A percentile compares a stretch with the other conserved stretches of the same genome.
These are phyloP conservation scores for Scutellaria minor DNA, from an alignment of 257 asterid genomes.

Conservation along the genomic window DNA sequence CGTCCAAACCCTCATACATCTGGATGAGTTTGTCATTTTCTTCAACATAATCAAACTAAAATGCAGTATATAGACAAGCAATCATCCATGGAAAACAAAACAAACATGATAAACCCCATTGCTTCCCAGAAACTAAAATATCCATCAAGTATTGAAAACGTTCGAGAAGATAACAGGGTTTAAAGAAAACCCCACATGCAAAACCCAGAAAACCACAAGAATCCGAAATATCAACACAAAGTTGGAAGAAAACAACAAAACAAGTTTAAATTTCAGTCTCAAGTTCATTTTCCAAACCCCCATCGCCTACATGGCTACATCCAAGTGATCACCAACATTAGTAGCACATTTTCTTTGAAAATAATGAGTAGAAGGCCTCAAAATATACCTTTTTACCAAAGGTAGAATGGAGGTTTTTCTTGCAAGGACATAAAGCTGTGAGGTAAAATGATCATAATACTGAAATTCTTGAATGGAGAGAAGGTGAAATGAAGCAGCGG, in stretches of 20 bases:
- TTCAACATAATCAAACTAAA: not conserved
- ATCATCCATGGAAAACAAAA: slow-evolving; percentile 10
- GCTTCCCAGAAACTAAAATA: not conserved
- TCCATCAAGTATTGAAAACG: not conserved
- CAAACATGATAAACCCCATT: slow-evolving; percentile 18
- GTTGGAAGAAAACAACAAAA: not conserved
- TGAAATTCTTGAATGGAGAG: not conserved
- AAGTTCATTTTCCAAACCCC: not conserved
- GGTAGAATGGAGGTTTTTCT: slow-evolving; percentile 21
- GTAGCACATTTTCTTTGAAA: not conserved
- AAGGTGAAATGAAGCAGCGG: slow-evolving; percentile 1
- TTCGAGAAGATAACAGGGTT: not conserved
- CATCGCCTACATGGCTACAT: not conserved
- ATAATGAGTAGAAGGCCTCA: not conserved
- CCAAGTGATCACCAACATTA: slow-evolving; percentile 23
- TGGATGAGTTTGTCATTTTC: not conserved
- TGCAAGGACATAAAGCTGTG: slow-evolving; percentile 19
- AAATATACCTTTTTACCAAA: slow-evolving; percentile 3
- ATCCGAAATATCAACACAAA: not conserved
- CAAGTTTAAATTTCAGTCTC: not conserved
- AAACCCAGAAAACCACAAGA: not conserved
- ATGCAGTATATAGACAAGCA: not conserved
- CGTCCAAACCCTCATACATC: not conserved
- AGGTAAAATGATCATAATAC: slow-evolving; percentile 12
- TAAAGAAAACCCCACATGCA: slow-evolving; percentile 4